Percentiles rank a stretch among this genome's conserved stretches.
Conservation (phyloP, 1,284 basidiomycete species). For the Puccinia hordei region DNA sequence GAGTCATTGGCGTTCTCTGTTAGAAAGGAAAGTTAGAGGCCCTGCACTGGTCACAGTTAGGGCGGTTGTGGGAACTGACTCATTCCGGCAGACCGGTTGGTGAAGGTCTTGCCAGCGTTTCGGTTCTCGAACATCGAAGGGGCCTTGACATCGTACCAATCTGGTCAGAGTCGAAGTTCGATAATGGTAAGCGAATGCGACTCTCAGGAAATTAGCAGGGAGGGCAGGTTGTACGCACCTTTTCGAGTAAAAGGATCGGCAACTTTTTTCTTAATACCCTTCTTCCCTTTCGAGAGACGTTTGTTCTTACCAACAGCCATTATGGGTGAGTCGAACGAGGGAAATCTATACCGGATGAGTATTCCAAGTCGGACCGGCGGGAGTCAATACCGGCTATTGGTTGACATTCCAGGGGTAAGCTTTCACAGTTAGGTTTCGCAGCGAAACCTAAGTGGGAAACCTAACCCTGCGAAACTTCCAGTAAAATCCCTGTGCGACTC, state of each 20-base stretch:
- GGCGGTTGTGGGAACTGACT: conserved; percentile 67
- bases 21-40: conserved; percentile 3
- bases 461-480: too few species aligned
- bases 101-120: conserved; percentile 97
- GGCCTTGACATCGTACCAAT: conserved; percentile 99
- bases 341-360: background rate
- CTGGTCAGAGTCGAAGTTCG: conserved; percentile 61
- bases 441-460: too few species aligned
- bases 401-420: too few species aligned
- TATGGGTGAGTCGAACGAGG: background rate
- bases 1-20: conserved; percentile 98
- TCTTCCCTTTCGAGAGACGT: conserved; percentile 98
- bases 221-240: conserved; percentile 63
- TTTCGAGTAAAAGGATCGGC: conserved; percentile 99
- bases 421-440: too few species aligned
- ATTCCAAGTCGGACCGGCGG: too few species aligned
- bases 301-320: conserved; percentile 76
- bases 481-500: too few species aligned
- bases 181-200: conserved; percentile 21
- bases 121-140: conserved; percentile 96
- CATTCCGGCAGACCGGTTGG: conserved; percentile 96
- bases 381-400: too few species aligned
- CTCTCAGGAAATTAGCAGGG: background rate
- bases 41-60: background rate
- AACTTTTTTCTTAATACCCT: conserved; percentile 95